These are phyloP conservation scores for Rubia yunnanensis DNA, from an alignment of 257 asterid genomes.

Conservation along the genomic window DNA sequence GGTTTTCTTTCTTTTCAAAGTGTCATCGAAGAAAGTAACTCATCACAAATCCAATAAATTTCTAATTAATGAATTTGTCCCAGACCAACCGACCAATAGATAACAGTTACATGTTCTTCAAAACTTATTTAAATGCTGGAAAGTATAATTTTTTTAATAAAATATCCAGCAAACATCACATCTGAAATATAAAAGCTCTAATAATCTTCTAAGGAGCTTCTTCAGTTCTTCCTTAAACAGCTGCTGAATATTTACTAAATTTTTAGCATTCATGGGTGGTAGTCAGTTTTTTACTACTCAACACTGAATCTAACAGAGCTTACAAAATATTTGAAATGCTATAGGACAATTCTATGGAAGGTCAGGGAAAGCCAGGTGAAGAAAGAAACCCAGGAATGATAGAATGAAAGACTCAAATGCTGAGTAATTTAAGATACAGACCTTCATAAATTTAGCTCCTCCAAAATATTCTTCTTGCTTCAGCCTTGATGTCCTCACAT, in stretches of 20 bases:
- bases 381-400: background rate
- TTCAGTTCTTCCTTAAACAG: background rate
- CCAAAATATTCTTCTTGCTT: slow-evolving; percentile 84
- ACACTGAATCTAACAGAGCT: background rate
- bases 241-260: background rate
- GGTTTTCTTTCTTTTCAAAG: background rate
- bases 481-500: slow-evolving; percentile 77
- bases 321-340: background rate
- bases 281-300: background rate
- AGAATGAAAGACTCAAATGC: background rate
- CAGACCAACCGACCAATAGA: background rate
- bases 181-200: background rate
- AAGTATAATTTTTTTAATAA: background rate
- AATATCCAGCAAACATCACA: background rate
- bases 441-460: slow-evolving; percentile 89
- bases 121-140: background rate
- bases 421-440: slow-evolving; percentile 7
- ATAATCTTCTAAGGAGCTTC: background rate
- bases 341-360: background rate
- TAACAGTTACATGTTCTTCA: background rate
- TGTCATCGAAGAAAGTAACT: background rate
- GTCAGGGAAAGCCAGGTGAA: background rate
- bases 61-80: background rate
- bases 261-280: background rate
- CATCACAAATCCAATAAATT: background rate